These are phyloP conservation scores for Euphorbia celastroides DNA, from an alignment of 441 rosid genomes.

Conservation along the genomic window DNA sequence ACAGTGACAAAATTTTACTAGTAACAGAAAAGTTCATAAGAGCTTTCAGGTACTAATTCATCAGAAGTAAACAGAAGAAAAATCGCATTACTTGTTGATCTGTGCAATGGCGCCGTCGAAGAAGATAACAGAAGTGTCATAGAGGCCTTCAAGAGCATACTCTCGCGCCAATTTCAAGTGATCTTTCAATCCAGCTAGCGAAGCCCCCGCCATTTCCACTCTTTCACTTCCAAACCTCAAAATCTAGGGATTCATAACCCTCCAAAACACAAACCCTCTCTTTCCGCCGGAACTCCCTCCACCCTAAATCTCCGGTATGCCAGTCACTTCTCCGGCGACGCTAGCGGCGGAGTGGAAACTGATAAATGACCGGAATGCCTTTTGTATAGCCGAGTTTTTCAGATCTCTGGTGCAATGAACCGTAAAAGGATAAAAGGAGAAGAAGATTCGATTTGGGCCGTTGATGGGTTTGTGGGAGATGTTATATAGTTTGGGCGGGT, in stretches of 20 bases:
- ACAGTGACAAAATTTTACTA: not conserved
- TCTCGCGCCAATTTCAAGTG: constrained; percentile 95
- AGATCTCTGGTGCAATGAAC: not conserved
- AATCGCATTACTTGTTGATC: constrained; percentile 74
- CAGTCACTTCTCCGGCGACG: constrained; percentile 32
- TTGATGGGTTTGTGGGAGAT: not conserved
- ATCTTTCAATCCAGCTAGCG: constrained; percentile 79
- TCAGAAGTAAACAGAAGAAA: constrained; percentile 6
- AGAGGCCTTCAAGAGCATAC: constrained; percentile 96
- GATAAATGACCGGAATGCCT: constrained; percentile 21
- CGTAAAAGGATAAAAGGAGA: too few relatives aligned
- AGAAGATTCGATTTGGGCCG: not conserved
- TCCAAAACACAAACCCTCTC: too few relatives aligned
- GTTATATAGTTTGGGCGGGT: not conserved
- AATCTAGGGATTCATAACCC: constrained; percentile 27
- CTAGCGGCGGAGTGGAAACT: constrained; percentile 1
- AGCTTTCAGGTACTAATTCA: not conserved
- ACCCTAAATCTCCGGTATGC: not conserved
- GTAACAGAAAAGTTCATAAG: not conserved
- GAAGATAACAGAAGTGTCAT: constrained; percentile 94
- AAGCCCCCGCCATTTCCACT: constrained; percentile 53
- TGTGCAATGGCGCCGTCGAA: constrained; percentile 99
- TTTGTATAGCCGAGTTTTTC: not conserved
- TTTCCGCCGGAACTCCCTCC: constrained; percentile 3
- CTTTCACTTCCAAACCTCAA: constrained; percentile 1